Percentiles rank a stretch among this genome's conserved stretches.
These are phyloP conservation scores for Tetrahymena malaccensis DNA, from an alignment of 73 alveolate species.

Conservation along the genomic window DNA sequence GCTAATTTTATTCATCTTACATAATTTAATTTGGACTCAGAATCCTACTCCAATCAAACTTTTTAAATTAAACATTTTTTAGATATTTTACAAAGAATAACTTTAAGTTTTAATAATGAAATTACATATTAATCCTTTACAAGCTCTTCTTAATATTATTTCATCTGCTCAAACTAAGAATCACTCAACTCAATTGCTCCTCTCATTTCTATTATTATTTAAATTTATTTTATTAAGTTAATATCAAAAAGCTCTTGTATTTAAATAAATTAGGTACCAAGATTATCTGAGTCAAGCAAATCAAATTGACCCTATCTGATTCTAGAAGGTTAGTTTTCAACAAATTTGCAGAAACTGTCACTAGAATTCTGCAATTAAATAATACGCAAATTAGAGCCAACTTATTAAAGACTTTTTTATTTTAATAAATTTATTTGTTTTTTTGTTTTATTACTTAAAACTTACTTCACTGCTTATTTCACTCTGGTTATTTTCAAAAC, in stretches of 20 bases:
- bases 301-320: background rate
- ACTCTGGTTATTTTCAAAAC: background rate
- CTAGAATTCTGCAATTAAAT: background rate
- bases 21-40: background rate
- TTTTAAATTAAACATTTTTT: background rate
- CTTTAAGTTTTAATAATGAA: background rate
- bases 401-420: background rate
- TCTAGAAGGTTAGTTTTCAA: background rate
- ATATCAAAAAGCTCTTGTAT: background rate
- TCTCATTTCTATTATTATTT: background rate
- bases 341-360: background rate
- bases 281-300: background rate
- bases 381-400: background rate
- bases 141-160: background rate
- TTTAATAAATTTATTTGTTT: background rate
- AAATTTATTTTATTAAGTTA: background rate
- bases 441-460: background rate
- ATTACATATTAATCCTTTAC: background rate
- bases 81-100: background rate
- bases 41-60: background rate
- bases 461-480: background rate
- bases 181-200: background rate
- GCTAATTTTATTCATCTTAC: background rate
- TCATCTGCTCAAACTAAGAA: background rate
- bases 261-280: background rate